These are phyloP conservation scores for Ophiocordyceps sinensis DNA, from an alignment of 2,329 filamentous ascomycete genomes.

Conservation along the genomic window DNA sequence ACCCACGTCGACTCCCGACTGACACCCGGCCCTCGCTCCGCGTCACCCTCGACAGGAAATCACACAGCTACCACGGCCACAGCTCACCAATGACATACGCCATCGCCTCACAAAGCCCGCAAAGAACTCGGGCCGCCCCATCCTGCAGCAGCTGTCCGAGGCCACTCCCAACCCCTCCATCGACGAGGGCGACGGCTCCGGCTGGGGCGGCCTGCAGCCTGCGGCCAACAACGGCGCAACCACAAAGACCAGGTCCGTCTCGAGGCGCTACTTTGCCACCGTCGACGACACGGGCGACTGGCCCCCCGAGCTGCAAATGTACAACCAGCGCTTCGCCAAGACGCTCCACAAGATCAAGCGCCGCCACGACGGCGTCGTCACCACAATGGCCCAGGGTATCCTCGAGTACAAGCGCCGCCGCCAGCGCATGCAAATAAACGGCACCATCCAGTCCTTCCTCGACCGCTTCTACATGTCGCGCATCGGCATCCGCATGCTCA, in stretches of 20 bases:
- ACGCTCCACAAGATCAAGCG: constrained; percentile 89
- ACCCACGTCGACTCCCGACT: background rate
- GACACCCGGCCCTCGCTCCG: background rate
- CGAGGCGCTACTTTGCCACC: constrained; percentile 67
- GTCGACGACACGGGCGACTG: constrained; percentile 80
- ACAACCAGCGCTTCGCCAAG: constrained; percentile 82
- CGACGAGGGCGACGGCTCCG: constrained; percentile 64
- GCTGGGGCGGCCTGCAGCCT: constrained; percentile 31
- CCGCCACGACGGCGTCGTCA: constrained; percentile 92
- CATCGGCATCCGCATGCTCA: constrained; percentile 97
- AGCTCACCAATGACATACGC: constrained; percentile 59
- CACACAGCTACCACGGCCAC: constrained; percentile 67
- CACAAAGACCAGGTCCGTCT: constrained; percentile 29
- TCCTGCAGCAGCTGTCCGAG: constrained; percentile 62
- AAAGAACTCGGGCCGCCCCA: constrained; percentile 38
- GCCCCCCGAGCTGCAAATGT: constrained; percentile 87
- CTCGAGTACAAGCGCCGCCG: constrained; percentile 94
- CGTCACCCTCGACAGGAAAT: constrained; percentile 61
- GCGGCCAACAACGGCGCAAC: constrained; percentile 20
- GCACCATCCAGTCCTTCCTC: constrained; percentile 92
- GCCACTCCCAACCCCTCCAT: constrained; percentile 85
- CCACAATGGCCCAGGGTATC: constrained; percentile 94
- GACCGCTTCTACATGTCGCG: constrained; percentile 99
- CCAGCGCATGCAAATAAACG: constrained; percentile 96
- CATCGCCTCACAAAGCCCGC: constrained; percentile 61